Conservation (phyloP, 2,329 filamentous ascomycete species). For the Xylariaceae sp. region DNA sequence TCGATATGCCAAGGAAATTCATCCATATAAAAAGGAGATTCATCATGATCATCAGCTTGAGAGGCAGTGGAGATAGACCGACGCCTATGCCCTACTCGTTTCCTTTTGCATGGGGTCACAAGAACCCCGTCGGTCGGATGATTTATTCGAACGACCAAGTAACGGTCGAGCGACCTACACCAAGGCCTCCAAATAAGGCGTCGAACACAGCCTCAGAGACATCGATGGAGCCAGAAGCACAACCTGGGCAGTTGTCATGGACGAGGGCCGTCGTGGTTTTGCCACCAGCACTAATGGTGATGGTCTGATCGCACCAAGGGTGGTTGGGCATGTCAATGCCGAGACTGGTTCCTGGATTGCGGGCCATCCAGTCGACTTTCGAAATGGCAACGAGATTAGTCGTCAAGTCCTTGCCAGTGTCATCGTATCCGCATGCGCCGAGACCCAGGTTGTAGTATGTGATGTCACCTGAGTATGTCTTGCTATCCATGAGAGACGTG, state of each 20-base stretch:
- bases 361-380: slow-evolving; percentile 44
- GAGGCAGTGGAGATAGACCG: neutral
- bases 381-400: slow-evolving; percentile 68
- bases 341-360: slow-evolving; percentile 54
- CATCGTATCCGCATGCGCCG: slow-evolving; percentile 63
- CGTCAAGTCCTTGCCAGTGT: slow-evolving; percentile 49
- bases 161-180: slow-evolving; percentile 13
- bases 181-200: slow-evolving; percentile 13
- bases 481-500: slow-evolving; percentile 22
- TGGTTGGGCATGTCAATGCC: slow-evolving; percentile 43
- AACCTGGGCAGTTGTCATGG: slow-evolving; percentile 74
- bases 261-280: slow-evolving; percentile 56
- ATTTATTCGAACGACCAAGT: slow-evolving; percentile 28
- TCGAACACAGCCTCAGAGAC: slow-evolving; percentile 44
- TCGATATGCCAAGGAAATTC: neutral
- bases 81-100: neutral
- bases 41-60: slow-evolving; percentile 11
- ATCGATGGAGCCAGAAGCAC: slow-evolving; percentile 53
- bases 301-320: slow-evolving; percentile 64
- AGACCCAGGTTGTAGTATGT: slow-evolving; percentile 71
- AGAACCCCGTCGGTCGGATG: neutral
- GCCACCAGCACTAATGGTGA: slow-evolving; percentile 56
- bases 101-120: neutral
- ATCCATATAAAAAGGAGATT: neutral
- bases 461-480: slow-evolving; percentile 56